Base-by-base conservation (phyloP, 352 stramenopile genomes). In the Globisporangium apiculatum region DNA sequence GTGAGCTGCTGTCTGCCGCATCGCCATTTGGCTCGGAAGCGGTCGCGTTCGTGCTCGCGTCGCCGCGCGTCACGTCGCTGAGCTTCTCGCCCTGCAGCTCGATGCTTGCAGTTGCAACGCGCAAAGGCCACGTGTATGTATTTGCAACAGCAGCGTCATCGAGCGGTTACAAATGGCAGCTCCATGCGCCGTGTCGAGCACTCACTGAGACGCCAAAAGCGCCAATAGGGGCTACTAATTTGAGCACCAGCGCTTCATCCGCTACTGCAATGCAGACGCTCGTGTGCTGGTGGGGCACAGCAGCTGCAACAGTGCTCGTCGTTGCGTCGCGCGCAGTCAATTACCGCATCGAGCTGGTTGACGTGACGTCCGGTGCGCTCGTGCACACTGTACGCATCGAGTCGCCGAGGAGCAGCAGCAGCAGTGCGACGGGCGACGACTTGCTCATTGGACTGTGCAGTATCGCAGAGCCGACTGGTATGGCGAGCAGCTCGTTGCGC, bases 51-150 rank as follows among this genome's bases (percentile, higher is more conserved):
- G 72, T 90, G 15, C 58, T 88, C 2, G 55, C 60, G 4, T 64
- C 80, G 8, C 80, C 80, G 15, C 75, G 80, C 10, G 61, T 88
- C 37, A 90, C 80, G 0, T 72, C 67, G 11, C 57, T 87, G 41
- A 70, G 68, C 51, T 90, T 87, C 47, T 75, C 75, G 3, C 41
- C 58, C 1, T 63, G 55, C 46, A 67, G 53, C 24, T 58, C 56
- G 3, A 62, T 61, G 36, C 61, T 85, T 5, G 61, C 82, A 1
- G 67, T 76, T 0, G 67, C 80, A 9, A 87, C 80, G 2, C 77
- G 71, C 42, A 87, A 88, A 52, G 77, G 80, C 12, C 84, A 87
- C 63, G 67, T 87, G 17, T 86, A 86, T 63, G 71, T 88, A 7
- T 69, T 83, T 12, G 24, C 17, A 31, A 43, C 7, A 8, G 40